Evolutionary conservation across 2,329 filamentous ascomycete genomes (phyloP).

Genomic region (Trichoderma polysporum): DNA sequence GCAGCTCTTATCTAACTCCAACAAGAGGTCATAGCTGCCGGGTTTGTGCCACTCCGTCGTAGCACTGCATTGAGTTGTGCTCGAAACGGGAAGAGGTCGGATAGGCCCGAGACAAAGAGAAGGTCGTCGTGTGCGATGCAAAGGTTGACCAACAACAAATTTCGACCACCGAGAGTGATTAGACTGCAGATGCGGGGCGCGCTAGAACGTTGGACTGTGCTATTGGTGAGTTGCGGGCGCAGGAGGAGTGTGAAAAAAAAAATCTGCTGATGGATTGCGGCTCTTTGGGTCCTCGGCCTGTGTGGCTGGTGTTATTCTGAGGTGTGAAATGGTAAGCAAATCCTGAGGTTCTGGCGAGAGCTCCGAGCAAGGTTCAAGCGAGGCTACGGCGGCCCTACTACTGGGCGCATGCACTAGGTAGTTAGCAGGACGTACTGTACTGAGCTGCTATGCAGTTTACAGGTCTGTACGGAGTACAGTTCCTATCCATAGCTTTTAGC

Average conservation of each 20-base stretch:
- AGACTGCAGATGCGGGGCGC: background rate
- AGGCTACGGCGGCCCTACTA: background rate
- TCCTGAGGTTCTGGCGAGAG: conserved; percentile 7
- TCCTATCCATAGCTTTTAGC: no score
- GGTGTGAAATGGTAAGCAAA: background rate
- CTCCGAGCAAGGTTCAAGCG: conserved; percentile 8
- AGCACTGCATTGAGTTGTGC: conserved; percentile 11
- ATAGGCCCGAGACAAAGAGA: background rate
- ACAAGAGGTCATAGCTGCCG: background rate
- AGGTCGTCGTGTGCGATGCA: background rate
- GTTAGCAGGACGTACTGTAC: no score
- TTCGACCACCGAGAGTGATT: background rate
- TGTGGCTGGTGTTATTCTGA: background rate
- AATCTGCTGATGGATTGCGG: background rate
- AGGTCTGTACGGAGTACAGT: no score
- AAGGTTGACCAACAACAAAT: background rate
- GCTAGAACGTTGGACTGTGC: background rate
- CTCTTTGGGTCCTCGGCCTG: background rate
- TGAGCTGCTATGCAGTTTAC: no score
- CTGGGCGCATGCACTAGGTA: background rate
- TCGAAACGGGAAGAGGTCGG: background rate
- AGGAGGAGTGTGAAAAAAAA: background rate
- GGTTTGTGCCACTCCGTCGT: conserved; percentile 5
- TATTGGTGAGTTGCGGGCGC: conserved; percentile 8
- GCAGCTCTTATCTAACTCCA: background rate